Conservation (phyloP, 73 alveolate species). For the Paramecium bursaria region DNA sequence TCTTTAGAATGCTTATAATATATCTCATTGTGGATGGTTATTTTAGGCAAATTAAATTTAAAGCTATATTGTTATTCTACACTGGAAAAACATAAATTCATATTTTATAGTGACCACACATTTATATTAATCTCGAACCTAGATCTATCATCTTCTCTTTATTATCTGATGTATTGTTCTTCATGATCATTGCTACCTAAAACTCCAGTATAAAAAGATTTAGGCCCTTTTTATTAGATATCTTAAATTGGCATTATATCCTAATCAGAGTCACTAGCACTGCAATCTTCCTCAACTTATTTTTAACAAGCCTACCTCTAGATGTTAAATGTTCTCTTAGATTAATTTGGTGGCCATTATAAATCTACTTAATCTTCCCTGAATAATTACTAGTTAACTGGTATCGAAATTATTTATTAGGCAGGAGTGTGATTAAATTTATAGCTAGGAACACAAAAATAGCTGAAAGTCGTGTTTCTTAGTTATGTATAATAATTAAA, state of each 20-base stretch:
- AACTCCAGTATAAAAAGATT: background rate
- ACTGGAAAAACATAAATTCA: conserved; percentile 2
- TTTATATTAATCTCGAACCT: background rate
- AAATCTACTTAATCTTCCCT: conserved; percentile 41
- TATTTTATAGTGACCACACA: background rate
- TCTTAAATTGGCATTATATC: conserved; percentile 2
- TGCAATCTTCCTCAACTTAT: conserved; percentile 31
- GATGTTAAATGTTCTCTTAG: background rate
- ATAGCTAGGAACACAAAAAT: background rate
- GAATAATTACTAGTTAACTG: background rate
- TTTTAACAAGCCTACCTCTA: conserved; percentile 1
- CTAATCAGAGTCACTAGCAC: conserved; percentile 54
- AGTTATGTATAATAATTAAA: conserved; percentile 30
- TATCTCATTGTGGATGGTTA: background rate
- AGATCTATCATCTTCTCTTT: conserved; percentile 29
- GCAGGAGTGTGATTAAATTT: background rate
- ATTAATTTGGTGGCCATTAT: conserved; percentile 7
- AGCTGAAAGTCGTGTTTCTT: background rate
- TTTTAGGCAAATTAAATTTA: background rate
- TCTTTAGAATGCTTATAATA: background rate
- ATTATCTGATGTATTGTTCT: background rate
- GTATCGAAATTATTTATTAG: conserved; percentile 13
- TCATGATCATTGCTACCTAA: background rate
- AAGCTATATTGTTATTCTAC: background rate
- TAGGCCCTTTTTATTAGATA: background rate